Base-by-base conservation (phyloP, 441 rosid genomes). In the Euphorbia schlechtendalii region DNA sequence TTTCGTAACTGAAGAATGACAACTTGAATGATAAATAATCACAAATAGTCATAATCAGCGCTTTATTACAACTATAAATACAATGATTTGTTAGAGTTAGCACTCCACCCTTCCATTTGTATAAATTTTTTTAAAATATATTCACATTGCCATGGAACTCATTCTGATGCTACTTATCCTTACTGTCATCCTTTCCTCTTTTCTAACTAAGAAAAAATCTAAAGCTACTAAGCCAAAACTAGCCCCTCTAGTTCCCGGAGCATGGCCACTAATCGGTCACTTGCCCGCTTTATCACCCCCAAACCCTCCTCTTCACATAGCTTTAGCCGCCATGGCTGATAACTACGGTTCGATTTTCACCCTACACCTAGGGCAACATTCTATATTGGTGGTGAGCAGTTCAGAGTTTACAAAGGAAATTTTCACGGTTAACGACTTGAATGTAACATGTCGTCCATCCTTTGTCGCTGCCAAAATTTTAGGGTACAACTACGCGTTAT, bases 341-440 rank as follows among this genome's bases (percentile, higher is more conserved):
- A 59, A 56, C 40, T 62, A 64, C 14, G 77, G 77, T 2, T 56
- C 76, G 15, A 64, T 68, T 18, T 73, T 73, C 65, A 49, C 49
- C 36, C 6, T 73, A 36, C 43, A 56, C 25, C 0, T 69, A 14
- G 77, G 77, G 17, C 5, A 59, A 14, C 52, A 25, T 34, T 22
- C 18, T 2, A 63, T 61, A 2, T 3, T 73, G 43, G 77, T 69
- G 27, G 69, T 73, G 15, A 73, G 53, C 24, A 58, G 18, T 20
- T 59, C 57, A 52, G 73, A 73, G 32, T 2, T 69, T n/a, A 56
- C 73, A 28, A 69, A 54, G 59, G 77, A 73, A 21, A 51, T 71
- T 27, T 62, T 69, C 62, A 70, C 70, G 25, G 55, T 61, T 41
- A 32, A 71, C 28, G 78, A 75, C 67, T 9, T 18, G 17, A 57